A percentile compares a stretch with the other conserved stretches of the same genome.
phyloP scores from a whole-genome alignment of 2,329 filamentous ascomycete genomes.

The Xylaria digitata region DNA sequence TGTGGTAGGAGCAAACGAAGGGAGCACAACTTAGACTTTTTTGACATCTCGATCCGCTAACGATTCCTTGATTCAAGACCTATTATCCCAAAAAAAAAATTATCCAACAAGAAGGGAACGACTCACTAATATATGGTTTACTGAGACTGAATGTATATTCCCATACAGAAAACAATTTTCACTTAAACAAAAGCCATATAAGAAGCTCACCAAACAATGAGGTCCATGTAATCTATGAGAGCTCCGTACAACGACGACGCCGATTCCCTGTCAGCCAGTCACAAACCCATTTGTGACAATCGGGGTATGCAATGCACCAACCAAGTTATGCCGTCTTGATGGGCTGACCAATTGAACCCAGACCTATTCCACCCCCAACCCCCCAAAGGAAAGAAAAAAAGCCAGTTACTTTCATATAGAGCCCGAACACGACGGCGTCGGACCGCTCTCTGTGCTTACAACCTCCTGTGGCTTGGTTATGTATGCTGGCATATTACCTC shows the following conservation, averaged over 20 bases:
- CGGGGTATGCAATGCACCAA: slow-evolving; percentile 33
- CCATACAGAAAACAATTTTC: neutral
- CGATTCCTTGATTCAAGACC: neutral
- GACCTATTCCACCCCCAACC: neutral
- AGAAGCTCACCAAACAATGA: slow-evolving; percentile 19
- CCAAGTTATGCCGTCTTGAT: slow-evolving; percentile 20
- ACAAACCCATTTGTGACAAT: slow-evolving; percentile 22
- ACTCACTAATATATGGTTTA: neutral
- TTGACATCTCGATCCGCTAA: neutral
- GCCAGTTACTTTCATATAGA: neutral
- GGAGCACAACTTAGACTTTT: neutral
- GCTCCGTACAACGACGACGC: slow-evolving; percentile 29
- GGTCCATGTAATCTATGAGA: slow-evolving; percentile 30
- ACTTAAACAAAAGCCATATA: neutral
- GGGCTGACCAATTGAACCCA: slow-evolving; percentile 17
- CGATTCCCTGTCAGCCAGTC: slow-evolving; percentile 26
- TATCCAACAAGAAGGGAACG: neutral
- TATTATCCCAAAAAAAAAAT: neutral
- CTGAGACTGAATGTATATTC: slow-evolving; percentile 2
- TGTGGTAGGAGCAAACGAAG: neutral
- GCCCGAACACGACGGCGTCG: neutral
- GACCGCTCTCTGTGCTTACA: slow-evolving; percentile 15
- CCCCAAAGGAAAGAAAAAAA: neutral
- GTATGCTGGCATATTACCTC: slow-evolving; percentile 19
- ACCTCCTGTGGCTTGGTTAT: slow-evolving; percentile 14